phyloP scores from a whole-genome alignment of 1,284 basidiomycete genomes.

The Tylopilus orsonianus region DNA sequence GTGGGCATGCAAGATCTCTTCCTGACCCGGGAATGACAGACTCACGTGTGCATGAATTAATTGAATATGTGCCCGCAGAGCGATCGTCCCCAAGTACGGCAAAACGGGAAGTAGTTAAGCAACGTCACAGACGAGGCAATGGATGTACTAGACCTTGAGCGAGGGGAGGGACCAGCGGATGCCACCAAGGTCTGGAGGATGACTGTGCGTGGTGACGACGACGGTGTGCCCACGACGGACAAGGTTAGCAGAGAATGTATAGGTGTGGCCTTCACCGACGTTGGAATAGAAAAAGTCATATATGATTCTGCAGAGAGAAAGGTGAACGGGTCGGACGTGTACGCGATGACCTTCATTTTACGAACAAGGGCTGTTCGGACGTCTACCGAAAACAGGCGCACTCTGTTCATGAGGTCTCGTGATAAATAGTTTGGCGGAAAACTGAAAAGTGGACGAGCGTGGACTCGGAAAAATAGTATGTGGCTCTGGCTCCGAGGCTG shows the following conservation, averaged over 20 bases:
- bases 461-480: too few species aligned
- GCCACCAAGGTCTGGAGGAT: slow-evolving; percentile 82
- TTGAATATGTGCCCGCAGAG: slow-evolving; percentile 84
- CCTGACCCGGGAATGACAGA: slow-evolving; percentile 87
- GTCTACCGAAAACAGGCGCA: neutral
- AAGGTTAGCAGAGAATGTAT: slow-evolving; percentile 86
- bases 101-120: slow-evolving; percentile 90
- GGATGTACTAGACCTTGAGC: slow-evolving; percentile 95
- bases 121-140: slow-evolving; percentile 90
- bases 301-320: slow-evolving; percentile 67
- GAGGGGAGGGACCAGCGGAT: slow-evolving; percentile 84
- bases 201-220: slow-evolving; percentile 92
- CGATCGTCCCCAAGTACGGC: slow-evolving; percentile 87
- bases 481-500: too few species aligned
- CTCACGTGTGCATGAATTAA: slow-evolving; percentile 93
- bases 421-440: neutral
- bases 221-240: slow-evolving; percentile 88
- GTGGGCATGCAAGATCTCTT: slow-evolving; percentile 88
- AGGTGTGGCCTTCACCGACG: slow-evolving; percentile 96
- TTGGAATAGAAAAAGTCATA: slow-evolving; percentile 97
- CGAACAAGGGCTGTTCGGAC: neutral
- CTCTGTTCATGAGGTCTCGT: too few species aligned
- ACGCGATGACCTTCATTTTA: slow-evolving; percentile 33
- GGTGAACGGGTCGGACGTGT: slow-evolving; percentile 3
- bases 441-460: neutral